Conservation (phyloP, 805 yeast genomes). For the Debaryomyces prosopidis region DNA sequence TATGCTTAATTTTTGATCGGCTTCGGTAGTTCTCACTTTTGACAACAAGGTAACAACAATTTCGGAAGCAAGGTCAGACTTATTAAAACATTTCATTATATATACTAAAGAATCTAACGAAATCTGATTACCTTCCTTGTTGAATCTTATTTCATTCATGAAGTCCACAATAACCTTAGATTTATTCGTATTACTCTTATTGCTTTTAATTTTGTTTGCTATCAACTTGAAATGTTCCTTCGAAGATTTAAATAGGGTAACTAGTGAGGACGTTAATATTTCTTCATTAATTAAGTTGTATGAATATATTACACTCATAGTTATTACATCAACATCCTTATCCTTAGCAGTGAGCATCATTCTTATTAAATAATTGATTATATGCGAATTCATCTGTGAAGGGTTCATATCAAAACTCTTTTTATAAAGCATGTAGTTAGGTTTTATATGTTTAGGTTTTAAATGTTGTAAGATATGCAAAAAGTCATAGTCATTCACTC, state of each 20-base stretch:
- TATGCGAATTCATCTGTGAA: constrained; percentile 1
- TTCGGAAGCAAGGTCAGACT: constrained; percentile 2
- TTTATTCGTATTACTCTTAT: background rate
- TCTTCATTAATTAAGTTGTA: background rate
- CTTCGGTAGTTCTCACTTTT: background rate
- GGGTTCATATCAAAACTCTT: background rate
- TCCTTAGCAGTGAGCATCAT: background rate
- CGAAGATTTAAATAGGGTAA: background rate
- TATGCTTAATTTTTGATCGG: background rate
- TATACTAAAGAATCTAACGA: background rate
- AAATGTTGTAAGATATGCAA: constrained; percentile 1
- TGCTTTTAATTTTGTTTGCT: constrained; percentile 3
- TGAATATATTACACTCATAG: background rate
- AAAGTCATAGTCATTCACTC: constrained; percentile 5
- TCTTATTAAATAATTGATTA: constrained; percentile 3
- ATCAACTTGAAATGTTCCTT: background rate
- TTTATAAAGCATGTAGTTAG: constrained; percentile 1
- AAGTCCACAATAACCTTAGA: constrained; percentile 1
- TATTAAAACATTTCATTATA: constrained; percentile 1
- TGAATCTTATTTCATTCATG: background rate
- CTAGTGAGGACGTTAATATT: background rate
- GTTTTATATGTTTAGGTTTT: background rate
- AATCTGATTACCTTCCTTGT: background rate
- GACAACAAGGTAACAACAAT: constrained; percentile 1
- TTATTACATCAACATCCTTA: background rate